A percentile compares a stretch with the other conserved stretches of the same genome.
These are phyloP conservation scores for Hemisphaericaspora xylanilytica DNA, from an alignment of 1,139 yeast genomes.

Conservation along the genomic window DNA sequence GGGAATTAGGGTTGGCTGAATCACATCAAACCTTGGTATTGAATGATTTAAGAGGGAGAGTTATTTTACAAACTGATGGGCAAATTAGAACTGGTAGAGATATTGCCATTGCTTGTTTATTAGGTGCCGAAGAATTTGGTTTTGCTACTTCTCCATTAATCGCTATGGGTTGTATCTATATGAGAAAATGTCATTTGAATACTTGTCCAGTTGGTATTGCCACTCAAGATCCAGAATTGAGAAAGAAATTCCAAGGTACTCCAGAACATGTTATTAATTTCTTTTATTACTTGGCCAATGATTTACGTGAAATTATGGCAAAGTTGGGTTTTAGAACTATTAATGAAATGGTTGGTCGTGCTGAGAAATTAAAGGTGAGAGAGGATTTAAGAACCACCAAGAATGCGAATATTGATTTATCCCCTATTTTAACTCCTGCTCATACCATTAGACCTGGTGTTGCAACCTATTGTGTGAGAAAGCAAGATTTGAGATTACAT, in stretches of 20 bases:
- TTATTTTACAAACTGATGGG: slow-evolving; percentile 94
- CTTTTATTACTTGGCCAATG: slow-evolving; percentile 92
- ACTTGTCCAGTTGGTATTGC: slow-evolving; percentile 99
- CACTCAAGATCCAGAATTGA: slow-evolving; percentile 92
- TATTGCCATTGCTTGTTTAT: slow-evolving; percentile 89
- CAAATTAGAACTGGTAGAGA: slow-evolving; percentile 96
- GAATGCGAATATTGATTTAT: slow-evolving; percentile 86
- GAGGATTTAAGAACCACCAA: slow-evolving; percentile 85
- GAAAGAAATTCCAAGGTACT: slow-evolving; percentile 91
- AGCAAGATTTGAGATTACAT: slow-evolving; percentile 92
- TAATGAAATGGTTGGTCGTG: slow-evolving; percentile 97
- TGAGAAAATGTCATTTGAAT: slow-evolving; percentile 90
- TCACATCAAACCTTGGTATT: slow-evolving; percentile 95
- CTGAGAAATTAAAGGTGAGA: slow-evolving; percentile 83
- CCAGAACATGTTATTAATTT: slow-evolving; percentile 98
- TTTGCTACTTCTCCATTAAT: slow-evolving; percentile 96
- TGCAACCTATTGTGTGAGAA: slow-evolving; percentile 87
- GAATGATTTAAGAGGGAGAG: slow-evolving; percentile 94
- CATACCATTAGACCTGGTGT: slow-evolving; percentile 98
- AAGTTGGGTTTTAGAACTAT: slow-evolving; percentile 90
- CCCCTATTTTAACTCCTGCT: slow-evolving; percentile 95
- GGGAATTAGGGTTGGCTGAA: slow-evolving; percentile 98
- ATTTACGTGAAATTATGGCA: slow-evolving; percentile 91
- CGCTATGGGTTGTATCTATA: slow-evolving; percentile 96
- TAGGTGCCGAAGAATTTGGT: slow-evolving; percentile 99